A percentile compares a stretch with the other conserved stretches of the same genome.
These are phyloP conservation scores for Blastocladiella emersonii DNA, from an alignment of 371 early-diverging fungal genomes.

Conservation along the genomic window DNA sequence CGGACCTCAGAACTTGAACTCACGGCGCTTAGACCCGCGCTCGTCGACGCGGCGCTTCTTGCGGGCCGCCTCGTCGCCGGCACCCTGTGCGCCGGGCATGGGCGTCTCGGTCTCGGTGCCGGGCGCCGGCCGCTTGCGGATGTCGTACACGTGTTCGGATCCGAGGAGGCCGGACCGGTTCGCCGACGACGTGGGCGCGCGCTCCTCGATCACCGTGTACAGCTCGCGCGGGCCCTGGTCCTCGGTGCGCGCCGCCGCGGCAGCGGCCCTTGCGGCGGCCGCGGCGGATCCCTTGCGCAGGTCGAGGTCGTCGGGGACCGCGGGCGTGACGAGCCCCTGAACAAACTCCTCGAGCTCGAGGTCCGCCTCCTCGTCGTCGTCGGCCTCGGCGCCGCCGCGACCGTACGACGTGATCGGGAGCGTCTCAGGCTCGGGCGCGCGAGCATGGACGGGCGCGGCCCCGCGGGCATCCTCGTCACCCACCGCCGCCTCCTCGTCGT, in stretches of 20 bases:
- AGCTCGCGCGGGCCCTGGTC: conserved; percentile 1
- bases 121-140: background rate
- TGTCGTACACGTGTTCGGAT: background rate
- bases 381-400: no score
- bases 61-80: background rate
- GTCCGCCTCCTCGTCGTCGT: background rate
- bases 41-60: background rate
- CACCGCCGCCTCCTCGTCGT: conserved; percentile 18
- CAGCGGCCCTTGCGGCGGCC: background rate
- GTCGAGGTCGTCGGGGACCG: background rate
- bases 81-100: background rate
- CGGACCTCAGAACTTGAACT: no score
- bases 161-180: background rate
- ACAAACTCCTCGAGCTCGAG: background rate
- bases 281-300: no score
- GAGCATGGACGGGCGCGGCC: no score
- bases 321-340: background rate
- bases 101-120: conserved; percentile 1
- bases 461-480: background rate
- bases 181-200: background rate
- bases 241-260: no score
- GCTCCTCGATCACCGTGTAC: background rate
- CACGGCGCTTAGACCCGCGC: background rate
- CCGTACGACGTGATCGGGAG: background rate
- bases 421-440: no score